phyloP scores from a whole-genome alignment of 2,329 filamentous ascomycete genomes.

The Botryotinia calthae region DNA sequence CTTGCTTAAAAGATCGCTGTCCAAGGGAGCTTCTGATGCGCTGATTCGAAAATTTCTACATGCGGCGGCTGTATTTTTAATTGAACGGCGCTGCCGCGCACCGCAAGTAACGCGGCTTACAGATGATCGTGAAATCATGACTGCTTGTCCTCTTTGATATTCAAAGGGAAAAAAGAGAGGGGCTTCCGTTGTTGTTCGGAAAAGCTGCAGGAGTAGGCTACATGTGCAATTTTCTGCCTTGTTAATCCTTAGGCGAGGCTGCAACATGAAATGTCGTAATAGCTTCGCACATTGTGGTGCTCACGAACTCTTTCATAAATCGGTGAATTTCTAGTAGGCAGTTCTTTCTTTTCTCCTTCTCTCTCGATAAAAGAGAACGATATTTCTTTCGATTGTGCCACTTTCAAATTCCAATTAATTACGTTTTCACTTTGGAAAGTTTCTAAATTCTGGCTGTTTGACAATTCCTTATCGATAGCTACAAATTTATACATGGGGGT shows the following conservation, averaged over 20 bases:
- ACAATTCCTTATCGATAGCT: slow-evolving; percentile 20
- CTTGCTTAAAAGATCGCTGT: slow-evolving; percentile 56
- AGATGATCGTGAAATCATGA: slow-evolving; percentile 36
- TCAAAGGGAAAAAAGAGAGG: slow-evolving; percentile 8
- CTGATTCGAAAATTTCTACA: slow-evolving; percentile 63
- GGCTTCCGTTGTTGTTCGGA: slow-evolving; percentile 15
- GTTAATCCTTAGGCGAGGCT: slow-evolving; percentile 19
- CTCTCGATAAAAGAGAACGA: background rate
- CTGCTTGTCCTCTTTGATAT: slow-evolving; percentile 25
- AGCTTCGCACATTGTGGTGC: slow-evolving; percentile 11
- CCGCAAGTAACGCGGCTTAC: slow-evolving; percentile 31
- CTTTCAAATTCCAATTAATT: background rate
- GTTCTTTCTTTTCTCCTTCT: background rate
- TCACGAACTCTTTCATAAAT: slow-evolving; percentile 1
- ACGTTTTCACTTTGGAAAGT: background rate
- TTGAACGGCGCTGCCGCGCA: slow-evolving; percentile 31
- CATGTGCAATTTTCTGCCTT: slow-evolving; percentile 22
- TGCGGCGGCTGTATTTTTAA: slow-evolving; percentile 24
- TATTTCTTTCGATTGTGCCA: background rate
- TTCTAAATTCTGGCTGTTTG: background rate
- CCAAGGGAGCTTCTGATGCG: slow-evolving; percentile 52
- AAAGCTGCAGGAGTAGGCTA: slow-evolving; percentile 9
- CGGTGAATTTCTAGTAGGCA: background rate
- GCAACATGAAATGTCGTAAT: slow-evolving; percentile 21
- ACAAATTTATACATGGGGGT: slow-evolving; percentile 19